Percentiles rank a stretch among this genome's conserved stretches.
phyloP scores from a whole-genome alignment of 345 rosid genomes.

The Cardamine resedifolia region DNA sequence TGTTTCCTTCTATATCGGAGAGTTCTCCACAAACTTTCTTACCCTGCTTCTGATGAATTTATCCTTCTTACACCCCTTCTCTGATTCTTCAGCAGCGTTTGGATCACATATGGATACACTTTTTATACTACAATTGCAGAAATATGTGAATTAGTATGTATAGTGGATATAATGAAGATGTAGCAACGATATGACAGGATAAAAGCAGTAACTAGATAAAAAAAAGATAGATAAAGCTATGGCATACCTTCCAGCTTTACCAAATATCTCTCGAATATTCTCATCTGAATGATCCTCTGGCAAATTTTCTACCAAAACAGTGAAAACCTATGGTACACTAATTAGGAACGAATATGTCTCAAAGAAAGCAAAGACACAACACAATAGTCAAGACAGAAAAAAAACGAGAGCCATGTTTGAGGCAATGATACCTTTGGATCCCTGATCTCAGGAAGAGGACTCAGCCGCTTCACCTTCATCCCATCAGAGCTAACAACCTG shows the following conservation, averaged over 20 bases:
- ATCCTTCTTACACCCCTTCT: conserved; percentile 56
- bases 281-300: conserved; percentile 82
- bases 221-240: background rate
- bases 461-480: conserved; percentile 84
- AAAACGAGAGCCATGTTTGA: conserved; percentile 15
- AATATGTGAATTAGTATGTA: background rate
- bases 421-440: conserved; percentile 69
- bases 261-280: conserved; percentile 63
- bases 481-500: conserved; percentile 77
- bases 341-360: conserved; percentile 30
- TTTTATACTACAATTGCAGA: conserved; percentile 52
- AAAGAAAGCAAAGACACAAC: background rate
- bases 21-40: conserved; percentile 27
- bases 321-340: conserved; percentile 51
- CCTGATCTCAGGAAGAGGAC: conserved; percentile 55
- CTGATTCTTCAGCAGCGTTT: conserved; percentile 55
- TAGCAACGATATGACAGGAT: no score
- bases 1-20: background rate
- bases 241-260: conserved; percentile 76
- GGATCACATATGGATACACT: conserved; percentile 58
- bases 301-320: conserved; percentile 92
- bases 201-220: background rate
- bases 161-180: conserved; percentile 15
- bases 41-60: conserved; percentile 61
- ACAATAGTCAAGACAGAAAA: background rate